phyloP scores from a whole-genome alignment of 1,139 yeast genomes.

The Pneumocystis murina region DNA sequence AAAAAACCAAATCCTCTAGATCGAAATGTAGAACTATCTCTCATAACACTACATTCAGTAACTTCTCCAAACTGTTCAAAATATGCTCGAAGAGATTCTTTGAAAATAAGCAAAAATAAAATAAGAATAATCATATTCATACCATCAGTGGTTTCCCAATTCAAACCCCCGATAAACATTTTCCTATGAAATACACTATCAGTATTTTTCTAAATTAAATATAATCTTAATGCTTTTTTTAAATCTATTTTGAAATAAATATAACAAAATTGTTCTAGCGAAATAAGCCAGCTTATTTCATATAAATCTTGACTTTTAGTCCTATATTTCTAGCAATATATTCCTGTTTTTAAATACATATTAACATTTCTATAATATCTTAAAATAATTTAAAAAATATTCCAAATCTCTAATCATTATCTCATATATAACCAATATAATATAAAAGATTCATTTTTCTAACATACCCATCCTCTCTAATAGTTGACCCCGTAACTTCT shows the following conservation, averaged over 20 bases:
- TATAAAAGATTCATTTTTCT: not conserved
- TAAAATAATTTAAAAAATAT: not conserved
- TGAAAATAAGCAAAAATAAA: not conserved
- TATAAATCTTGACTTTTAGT: not conserved
- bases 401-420: not conserved
- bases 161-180: conserved; percentile 95
- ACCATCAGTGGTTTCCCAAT: conserved; percentile 94
- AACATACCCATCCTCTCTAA: not conserved
- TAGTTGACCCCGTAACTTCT: not conserved
- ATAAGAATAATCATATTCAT: conserved; percentile 17
- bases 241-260: not conserved
- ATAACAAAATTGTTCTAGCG: not conserved
- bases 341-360: not conserved
- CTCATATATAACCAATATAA: not conserved
- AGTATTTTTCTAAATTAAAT: conserved; percentile 29
- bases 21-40: conserved; percentile 76
- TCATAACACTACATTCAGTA: conserved; percentile 82
- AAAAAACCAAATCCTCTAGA: conserved; percentile 95
- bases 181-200: conserved; percentile 42
- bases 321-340: not conserved
- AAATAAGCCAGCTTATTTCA: not conserved
- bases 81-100: conserved; percentile 45
- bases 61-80: conserved; percentile 86
- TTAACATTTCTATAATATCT: not conserved
- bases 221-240: not conserved